Conservation (phyloP, 495 filamentous ascomycete species). For the Bombardia bombarda region DNA sequence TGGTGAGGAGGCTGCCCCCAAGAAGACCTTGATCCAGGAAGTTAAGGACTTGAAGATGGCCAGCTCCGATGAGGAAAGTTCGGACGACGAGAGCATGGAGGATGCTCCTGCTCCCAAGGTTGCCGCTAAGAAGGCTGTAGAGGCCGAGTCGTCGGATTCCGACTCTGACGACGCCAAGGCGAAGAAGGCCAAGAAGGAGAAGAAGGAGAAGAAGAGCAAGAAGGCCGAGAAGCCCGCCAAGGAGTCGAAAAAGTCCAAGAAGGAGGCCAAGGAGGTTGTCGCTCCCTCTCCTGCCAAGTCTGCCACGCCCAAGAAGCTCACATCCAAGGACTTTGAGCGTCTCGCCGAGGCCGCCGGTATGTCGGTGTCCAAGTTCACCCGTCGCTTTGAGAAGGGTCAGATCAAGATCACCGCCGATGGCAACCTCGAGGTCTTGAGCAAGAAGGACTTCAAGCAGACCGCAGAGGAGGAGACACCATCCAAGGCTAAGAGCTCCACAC, state of each 20-base stretch:
- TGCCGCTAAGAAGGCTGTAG: constrained; percentile 6
- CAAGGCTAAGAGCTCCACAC: constrained; percentile 32
- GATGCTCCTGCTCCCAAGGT: constrained; percentile 18
- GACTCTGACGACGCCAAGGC: constrained; percentile 31
- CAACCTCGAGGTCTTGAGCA: constrained; percentile 50
- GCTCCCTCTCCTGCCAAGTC: constrained; percentile 2
- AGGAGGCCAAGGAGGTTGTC: constrained; percentile 22
- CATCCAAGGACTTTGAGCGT: constrained; percentile 43
- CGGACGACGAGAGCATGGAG: constrained; percentile 19
- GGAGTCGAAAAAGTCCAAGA: constrained; percentile 22
- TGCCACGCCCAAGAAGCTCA: constrained; percentile 28
- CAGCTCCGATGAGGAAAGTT: constrained; percentile 26
- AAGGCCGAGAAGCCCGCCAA: constrained; percentile 24
- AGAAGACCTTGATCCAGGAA: constrained; percentile 47
- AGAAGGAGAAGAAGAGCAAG: constrained; percentile 38
- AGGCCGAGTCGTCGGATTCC: constrained; percentile 23
- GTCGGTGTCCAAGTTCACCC: constrained; percentile 56
- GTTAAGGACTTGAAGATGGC: constrained; percentile 45
- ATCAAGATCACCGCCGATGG: constrained; percentile 52
- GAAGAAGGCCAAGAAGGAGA: constrained; percentile 16
- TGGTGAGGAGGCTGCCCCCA: constrained; percentile 58
- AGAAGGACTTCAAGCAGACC: constrained; percentile 58
- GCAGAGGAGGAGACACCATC: constrained; percentile 38
- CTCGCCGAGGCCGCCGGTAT: constrained; percentile 53
- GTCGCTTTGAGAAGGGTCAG: constrained; percentile 56